Conservation (phyloP, 805 yeast species). For the Myxozyma sirexii region DNA sequence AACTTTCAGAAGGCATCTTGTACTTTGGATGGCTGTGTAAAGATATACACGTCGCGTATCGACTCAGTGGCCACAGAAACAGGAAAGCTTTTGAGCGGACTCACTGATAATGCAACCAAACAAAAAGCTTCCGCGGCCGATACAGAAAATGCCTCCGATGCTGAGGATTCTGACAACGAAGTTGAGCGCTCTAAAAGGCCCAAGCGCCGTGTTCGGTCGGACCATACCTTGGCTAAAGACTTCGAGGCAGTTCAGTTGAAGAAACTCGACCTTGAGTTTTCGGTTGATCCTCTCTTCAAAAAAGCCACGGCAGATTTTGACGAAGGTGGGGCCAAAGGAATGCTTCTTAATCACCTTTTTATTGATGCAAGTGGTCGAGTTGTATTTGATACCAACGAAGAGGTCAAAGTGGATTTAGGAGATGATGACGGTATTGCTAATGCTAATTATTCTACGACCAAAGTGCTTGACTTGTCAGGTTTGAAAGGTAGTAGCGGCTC, state of each 20-base stretch:
- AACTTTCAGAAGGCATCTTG: conserved; percentile 91
- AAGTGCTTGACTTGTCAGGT: conserved; percentile 36
- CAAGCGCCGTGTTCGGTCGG: conserved; percentile 35
- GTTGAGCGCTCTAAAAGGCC: conserved; percentile 30
- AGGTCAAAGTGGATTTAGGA: conserved; percentile 39
- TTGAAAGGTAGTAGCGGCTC: conserved; percentile 19
- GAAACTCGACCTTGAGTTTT: conserved; percentile 44
- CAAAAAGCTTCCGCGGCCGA: conserved; percentile 27
- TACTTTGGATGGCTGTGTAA: conserved; percentile 91
- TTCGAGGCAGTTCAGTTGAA: conserved; percentile 40
- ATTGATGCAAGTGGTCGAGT: conserved; percentile 60
- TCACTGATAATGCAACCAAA: conserved; percentile 48
- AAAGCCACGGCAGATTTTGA: conserved; percentile 51
- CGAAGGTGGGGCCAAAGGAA: conserved; percentile 48
- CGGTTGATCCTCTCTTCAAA: conserved; percentile 48
- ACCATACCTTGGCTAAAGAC: conserved; percentile 40
- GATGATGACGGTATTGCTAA: conserved; percentile 35
- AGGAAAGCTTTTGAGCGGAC: conserved; percentile 76
- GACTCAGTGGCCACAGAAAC: conserved; percentile 93
- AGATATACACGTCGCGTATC: conserved; percentile 86
- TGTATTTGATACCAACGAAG: conserved; percentile 64
- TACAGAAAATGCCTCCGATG: conserved; percentile 31
- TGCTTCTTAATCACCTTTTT: conserved; percentile 55
- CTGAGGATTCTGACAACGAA: conserved; percentile 37
- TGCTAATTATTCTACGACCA: neutral